phyloP scores from a whole-genome alignment of 1,284 basidiomycete species.

The Porogramme epimiltina region DNA sequence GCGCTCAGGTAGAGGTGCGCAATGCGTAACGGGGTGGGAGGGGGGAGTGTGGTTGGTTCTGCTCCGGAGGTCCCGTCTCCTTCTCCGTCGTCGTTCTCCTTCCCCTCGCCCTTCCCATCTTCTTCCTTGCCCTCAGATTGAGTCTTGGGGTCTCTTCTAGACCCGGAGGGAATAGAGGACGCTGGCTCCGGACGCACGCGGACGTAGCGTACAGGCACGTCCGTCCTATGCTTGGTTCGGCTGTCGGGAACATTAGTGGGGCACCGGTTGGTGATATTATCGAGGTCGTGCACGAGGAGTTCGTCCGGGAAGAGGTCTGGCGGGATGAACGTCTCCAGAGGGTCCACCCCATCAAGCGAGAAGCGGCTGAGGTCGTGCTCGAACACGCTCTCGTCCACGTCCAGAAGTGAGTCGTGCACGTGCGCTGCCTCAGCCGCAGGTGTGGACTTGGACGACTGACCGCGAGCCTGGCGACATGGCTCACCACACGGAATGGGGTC shows the following conservation, averaged over 20 bases:
- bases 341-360: conserved; percentile 11
- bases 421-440: no score
- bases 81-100: no score
- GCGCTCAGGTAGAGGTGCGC: conserved; percentile 28
- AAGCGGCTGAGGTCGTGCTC: not conserved
- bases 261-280: not conserved
- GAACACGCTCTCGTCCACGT: not conserved
- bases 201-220: conserved; percentile 10
- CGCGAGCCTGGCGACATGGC: no score
- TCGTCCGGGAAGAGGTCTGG: conserved; percentile 30
- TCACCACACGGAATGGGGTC: no score
- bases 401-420: not conserved
- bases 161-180: not conserved
- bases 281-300: conserved; percentile 32
- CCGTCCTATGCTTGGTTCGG: not conserved
- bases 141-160: no score
- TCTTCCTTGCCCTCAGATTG: no score
- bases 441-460: no score
- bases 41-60: conserved; percentile 1
- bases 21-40: not conserved
- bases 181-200: conserved; percentile 28
- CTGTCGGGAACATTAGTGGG: no score
- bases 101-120: no score
- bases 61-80: no score
- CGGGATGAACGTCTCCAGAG: conserved; percentile 31